These are phyloP conservation scores for Oemleria cerasiformis DNA, from an alignment of 306 rosid genomes.

Conservation along the genomic window DNA sequence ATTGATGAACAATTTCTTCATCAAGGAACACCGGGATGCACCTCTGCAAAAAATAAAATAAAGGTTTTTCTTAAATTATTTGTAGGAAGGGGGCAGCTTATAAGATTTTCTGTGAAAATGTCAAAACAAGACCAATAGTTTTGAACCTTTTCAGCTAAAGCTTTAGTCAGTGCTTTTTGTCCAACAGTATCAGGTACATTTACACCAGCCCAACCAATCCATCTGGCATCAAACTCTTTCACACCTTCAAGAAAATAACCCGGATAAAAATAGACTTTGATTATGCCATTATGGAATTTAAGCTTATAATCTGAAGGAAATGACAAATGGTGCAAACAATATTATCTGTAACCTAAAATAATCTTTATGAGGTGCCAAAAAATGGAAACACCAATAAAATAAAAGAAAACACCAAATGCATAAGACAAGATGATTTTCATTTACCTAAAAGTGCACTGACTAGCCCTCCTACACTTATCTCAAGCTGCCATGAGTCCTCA, in stretches of 20 bases:
- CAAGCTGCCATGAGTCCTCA: conserved; percentile 79
- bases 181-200: conserved; percentile 88
- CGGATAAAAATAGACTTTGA: conserved; percentile 27
- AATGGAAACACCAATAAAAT: neutral
- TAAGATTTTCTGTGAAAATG: conserved; percentile 15
- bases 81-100: conserved; percentile 2
- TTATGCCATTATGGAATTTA: neutral
- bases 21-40: conserved; percentile 94
- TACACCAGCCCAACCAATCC: conserved; percentile 99
- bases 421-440: conserved; percentile 29
- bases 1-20: conserved; percentile 87
- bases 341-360: neutral
- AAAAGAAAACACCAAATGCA: conserved; percentile 11
- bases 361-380: neutral
- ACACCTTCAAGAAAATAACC: conserved; percentile 64
- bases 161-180: conserved; percentile 61
- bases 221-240: conserved; percentile 90
- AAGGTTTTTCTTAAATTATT: neutral
- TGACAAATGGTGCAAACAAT: neutral
- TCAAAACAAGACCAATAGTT: conserved; percentile 21
- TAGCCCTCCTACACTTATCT: conserved; percentile 87
- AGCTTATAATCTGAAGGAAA: neutral
- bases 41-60: conserved; percentile 51
- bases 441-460: conserved; percentile 97
- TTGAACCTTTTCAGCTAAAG: conserved; percentile 91